Conservation (phyloP, 129 eudicot species). For the Sambucus nigra region DNA sequence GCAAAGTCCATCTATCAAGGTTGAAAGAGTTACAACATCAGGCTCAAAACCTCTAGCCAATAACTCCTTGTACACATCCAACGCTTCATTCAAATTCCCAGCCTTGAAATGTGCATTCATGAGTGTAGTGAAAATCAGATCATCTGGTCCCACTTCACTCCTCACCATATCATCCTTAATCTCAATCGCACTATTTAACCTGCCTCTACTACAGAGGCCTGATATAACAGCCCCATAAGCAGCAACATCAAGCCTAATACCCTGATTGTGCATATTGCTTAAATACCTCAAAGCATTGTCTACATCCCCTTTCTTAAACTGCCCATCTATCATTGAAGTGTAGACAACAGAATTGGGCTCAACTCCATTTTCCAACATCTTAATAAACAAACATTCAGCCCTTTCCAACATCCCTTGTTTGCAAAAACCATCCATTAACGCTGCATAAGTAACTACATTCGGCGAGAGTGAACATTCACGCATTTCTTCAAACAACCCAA, state of each 20-base stretch:
- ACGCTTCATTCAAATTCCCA: slow-evolving; percentile 15
- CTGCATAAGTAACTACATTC: slow-evolving; percentile 15
- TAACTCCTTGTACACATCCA: slow-evolving; percentile 14
- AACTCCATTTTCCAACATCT: slow-evolving; percentile 10
- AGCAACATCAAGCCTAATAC: slow-evolving; percentile 7
- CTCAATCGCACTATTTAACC: slow-evolving; percentile 5
- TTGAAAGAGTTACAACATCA: slow-evolving; percentile 10
- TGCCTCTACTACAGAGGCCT: slow-evolving; percentile 4
- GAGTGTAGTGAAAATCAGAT: slow-evolving; percentile 6
- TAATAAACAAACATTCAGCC: slow-evolving; percentile 7
- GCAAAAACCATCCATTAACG: slow-evolving; percentile 12
- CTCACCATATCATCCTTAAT: slow-evolving; percentile 4
- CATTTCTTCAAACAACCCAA: slow-evolving; percentile 1
- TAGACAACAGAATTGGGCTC: slow-evolving; percentile 12
- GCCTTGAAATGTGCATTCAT: slow-evolving; percentile 11
- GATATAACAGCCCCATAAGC: slow-evolving; percentile 9
- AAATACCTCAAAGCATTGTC: slow-evolving; percentile 10
- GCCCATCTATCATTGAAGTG: slow-evolving; percentile 14
- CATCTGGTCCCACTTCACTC: slow-evolving; percentile 7
- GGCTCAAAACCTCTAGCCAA: slow-evolving; percentile 10
- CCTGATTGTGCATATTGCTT: slow-evolving; percentile 5
- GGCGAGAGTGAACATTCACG: not conserved
- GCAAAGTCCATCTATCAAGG: slow-evolving; percentile 15
- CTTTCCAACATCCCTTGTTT: slow-evolving; percentile 12
- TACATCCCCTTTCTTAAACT: slow-evolving; percentile 9